phyloP scores from a whole-genome alignment of 495 filamentous ascomycete genomes.

The Lasiosphaeriaceae sp. region DNA sequence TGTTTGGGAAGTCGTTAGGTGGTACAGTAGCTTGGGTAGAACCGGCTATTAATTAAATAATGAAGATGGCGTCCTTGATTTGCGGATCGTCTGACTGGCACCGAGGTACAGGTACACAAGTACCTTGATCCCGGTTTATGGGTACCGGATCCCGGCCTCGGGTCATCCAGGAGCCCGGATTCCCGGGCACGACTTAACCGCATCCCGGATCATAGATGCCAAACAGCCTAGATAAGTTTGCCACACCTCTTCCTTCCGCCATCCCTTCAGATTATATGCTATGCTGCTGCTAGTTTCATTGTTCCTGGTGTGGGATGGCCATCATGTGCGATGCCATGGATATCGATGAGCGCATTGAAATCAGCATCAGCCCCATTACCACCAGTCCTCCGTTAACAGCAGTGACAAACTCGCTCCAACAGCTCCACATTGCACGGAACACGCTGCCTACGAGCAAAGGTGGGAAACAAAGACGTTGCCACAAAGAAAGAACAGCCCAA shows the following conservation, averaged over 20 bases:
- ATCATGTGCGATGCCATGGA: background rate
- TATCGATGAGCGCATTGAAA: background rate
- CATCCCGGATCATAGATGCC: background rate
- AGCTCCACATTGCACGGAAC: background rate
- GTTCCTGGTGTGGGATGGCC: background rate
- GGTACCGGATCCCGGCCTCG: background rate
- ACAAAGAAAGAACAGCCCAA: background rate
- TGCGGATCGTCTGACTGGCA: background rate
- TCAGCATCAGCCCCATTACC: background rate
- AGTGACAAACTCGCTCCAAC: background rate
- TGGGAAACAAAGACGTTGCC: background rate
- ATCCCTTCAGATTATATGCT: background rate
- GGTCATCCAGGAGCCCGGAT: background rate
- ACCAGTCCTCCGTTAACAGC: background rate
- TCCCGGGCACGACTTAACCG: background rate
- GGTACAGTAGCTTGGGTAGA: background rate
- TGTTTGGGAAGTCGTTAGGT: background rate
- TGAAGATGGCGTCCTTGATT: background rate
- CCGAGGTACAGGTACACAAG: background rate
- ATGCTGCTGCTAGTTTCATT: background rate
- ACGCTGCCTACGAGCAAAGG: background rate
- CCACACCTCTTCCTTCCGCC: background rate
- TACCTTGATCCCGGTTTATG: background rate
- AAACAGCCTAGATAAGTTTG: background rate
- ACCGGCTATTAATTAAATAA: background rate